Percentiles rank a stretch among this genome's conserved stretches.
These are phyloP conservation scores for Malus asiatica DNA, from an alignment of 306 rosid genomes.

Conservation along the genomic window DNA sequence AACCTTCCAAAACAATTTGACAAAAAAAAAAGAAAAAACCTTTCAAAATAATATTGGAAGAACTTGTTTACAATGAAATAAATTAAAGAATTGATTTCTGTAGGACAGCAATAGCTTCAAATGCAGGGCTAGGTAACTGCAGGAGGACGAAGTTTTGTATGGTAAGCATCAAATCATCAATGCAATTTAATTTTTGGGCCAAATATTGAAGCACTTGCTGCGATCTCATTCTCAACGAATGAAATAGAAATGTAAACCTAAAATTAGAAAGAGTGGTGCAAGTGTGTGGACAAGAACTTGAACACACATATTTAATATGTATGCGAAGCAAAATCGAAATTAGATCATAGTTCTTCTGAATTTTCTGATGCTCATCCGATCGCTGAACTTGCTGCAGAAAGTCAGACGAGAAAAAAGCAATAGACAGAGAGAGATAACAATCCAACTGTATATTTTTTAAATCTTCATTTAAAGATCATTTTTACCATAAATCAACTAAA, in stretches of 20 bases:
- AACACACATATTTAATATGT: background rate
- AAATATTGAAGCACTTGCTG: background rate
- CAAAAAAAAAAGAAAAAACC: background rate
- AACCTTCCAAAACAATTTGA: background rate
- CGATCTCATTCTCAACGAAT: background rate
- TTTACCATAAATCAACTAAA: too few relatives aligned
- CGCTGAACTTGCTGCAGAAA: background rate
- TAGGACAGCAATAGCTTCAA: background rate
- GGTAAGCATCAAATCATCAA: constrained; percentile 10
- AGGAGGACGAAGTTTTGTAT: background rate
- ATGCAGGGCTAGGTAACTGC: background rate
- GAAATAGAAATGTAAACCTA: background rate
- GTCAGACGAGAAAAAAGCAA: background rate
- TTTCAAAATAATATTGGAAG: background rate
- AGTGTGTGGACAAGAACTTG: background rate
- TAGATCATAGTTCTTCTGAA: background rate
- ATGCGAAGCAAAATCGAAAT: background rate
- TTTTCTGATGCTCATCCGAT: background rate
- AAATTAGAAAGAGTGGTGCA: background rate
- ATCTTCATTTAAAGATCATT: too few relatives aligned
- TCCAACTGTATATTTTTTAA: too few relatives aligned
- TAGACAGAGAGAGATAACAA: background rate
- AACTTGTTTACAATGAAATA: background rate
- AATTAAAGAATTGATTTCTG: background rate
- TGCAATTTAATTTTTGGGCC: constrained; percentile 11